Evolutionary conservation across 2,329 filamentous ascomycete species (phyloP), one percentile per base, ranked within the genome.

Genomic region (Tolypocladium tundrense): DNA sequence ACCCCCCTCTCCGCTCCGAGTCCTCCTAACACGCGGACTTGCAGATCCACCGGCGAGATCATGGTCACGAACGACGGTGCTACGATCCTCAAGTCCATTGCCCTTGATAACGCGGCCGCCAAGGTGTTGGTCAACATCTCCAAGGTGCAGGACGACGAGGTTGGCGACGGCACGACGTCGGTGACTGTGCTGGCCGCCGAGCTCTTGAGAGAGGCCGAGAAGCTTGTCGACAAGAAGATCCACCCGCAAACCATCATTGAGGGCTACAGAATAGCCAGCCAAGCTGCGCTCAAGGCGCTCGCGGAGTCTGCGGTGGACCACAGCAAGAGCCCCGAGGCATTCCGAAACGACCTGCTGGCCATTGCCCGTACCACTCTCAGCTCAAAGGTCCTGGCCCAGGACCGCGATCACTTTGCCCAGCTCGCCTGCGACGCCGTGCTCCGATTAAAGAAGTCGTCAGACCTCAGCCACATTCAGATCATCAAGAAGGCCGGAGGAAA

Each of bases 401-500:
- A 99, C 75, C 86, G 92, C 63, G 85, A 92, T 62, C 90, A 97
- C 70, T 99, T 99, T 69, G 85, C 94, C 58, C 83, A 88, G 71
- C 83, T 99, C 54, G 94, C 94, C 21, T 89, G 89, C 63, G 92
- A 97, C 66, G 94, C 94, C 42, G 90, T 99, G 4, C 80, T 97
- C 60, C 86, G 95, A 63, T 82, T 99, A 69, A 90, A 90, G 73
- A 89, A 89, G 58, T 95, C 91, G 2, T 91, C 90, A 59, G 94
- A 99, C 73, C 85, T 99, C 57, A 97, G 90, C 72, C 92, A 97
- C 72, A 99, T 99, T 64, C 94, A 99, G 75, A 92, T 99, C 69
- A 99, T 99, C 80, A 99, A 99, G 82, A 99, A 99, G 81, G 88
- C 93, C 2, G 94, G 94, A 66, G 94, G 94, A 67, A 99, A 97